phyloP scores from a whole-genome alignment of 2,329 filamentous ascomycete genomes.

The Ophiocordyceps sinensis region DNA sequence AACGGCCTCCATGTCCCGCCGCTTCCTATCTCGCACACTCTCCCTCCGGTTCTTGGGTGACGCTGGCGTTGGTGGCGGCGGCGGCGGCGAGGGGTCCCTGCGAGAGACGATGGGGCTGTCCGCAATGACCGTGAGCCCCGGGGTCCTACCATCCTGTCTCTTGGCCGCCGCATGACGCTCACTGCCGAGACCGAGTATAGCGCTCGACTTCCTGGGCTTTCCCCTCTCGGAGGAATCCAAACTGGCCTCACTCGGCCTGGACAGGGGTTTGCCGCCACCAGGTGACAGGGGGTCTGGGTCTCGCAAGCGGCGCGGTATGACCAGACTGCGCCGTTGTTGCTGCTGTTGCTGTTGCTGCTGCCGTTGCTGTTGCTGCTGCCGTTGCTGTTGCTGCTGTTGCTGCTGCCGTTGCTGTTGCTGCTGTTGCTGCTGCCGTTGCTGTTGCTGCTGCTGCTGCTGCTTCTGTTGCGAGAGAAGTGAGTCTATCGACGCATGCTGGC shows the following conservation, averaged over 20 bases:
- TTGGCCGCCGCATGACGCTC: no score
- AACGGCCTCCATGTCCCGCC: slow-evolving; percentile 23
- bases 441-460: neutral
- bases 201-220: neutral
- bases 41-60: slow-evolving; percentile 19
- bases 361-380: neutral
- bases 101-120: slow-evolving; percentile 8
- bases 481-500: slow-evolving; percentile 8
- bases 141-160: neutral
- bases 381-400: slow-evolving; percentile 1
- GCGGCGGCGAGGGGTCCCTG: slow-evolving; percentile 5
- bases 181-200: neutral
- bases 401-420: no score
- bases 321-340: no score
- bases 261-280: neutral
- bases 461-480: slow-evolving; percentile 6
- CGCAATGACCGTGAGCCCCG: slow-evolving; percentile 2
- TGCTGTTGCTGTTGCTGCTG: neutral
- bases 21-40: slow-evolving; percentile 24
- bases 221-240: neutral
- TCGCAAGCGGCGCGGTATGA: no score
- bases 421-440: neutral
- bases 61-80: slow-evolving; percentile 2
- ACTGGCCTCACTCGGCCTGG: neutral
- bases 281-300: neutral